Conservation (phyloP, 306 rosid genomes). For the Malus asiatica region DNA sequence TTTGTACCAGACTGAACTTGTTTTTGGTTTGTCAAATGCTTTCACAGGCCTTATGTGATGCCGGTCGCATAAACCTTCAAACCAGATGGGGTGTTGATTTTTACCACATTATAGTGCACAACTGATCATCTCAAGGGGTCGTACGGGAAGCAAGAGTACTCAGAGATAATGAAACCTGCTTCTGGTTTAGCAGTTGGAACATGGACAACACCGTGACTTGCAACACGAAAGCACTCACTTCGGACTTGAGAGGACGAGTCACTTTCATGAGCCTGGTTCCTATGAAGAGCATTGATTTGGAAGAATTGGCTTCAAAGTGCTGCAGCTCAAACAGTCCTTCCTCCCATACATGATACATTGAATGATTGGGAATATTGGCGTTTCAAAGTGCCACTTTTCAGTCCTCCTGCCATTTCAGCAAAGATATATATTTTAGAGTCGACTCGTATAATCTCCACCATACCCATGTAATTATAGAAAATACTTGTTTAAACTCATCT, state of each 20-base stretch:
- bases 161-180: not conserved
- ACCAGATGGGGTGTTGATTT: not conserved
- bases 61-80: not conserved
- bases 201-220: not conserved
- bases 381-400: not conserved
- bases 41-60: not conserved
- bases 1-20: not conserved
- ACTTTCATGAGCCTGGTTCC: not conserved
- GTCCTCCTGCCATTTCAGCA: not conserved
- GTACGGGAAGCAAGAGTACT: not conserved
- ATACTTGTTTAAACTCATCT: too few species aligned
- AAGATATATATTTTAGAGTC: not conserved
- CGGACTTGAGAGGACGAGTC: not conserved
- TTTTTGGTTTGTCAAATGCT: not conserved
- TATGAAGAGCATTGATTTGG: not conserved
- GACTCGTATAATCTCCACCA: too few species aligned
- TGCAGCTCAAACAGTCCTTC: not conserved
- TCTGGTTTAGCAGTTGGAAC: not conserved
- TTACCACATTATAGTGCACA: not conserved
- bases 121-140: not conserved
- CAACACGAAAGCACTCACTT: not conserved
- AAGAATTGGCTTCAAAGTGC: not conserved
- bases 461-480: too few species aligned
- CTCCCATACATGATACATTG: not conserved
- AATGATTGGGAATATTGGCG: not conserved